phyloP scores from a whole-genome alignment of 2,329 filamentous ascomycete genomes.

The Xylariales sp. region DNA sequence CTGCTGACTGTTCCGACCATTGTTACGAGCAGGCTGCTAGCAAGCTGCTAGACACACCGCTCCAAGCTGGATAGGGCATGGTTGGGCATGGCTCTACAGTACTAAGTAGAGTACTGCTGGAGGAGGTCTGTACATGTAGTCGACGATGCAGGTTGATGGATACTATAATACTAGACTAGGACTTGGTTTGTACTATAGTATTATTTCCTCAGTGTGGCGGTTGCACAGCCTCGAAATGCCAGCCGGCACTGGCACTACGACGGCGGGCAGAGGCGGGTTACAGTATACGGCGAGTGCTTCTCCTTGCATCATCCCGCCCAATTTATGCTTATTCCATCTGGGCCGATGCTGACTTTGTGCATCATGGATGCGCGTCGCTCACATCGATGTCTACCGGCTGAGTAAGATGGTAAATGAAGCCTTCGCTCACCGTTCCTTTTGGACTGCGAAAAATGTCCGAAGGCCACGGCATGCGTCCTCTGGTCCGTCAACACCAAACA shows the following conservation, averaged over 20 bases:
- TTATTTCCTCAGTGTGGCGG: slow-evolving; percentile 8
- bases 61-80: slow-evolving; percentile 3
- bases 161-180: not conserved
- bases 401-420: slow-evolving; percentile 23
- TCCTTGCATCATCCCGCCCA: slow-evolving; percentile 1
- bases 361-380: not conserved
- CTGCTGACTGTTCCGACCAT: slow-evolving; percentile 36
- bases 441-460: slow-evolving; percentile 1
- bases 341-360: not conserved
- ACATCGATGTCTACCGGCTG: slow-evolving; percentile 14
- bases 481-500: not conserved
- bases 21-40: not conserved
- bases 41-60: slow-evolving; percentile 25
- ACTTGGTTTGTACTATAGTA: too few relatives aligned
- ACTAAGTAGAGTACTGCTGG: too few relatives aligned
- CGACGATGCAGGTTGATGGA: slow-evolving; percentile 15
- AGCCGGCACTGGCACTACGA: slow-evolving; percentile 16
- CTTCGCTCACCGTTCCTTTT: slow-evolving; percentile 26
- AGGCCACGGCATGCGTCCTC: not conserved
- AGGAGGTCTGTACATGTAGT: slow-evolving; percentile 9
- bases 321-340: slow-evolving; percentile 22
- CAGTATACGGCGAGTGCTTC: not conserved
- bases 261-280: too few relatives aligned
- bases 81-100: too few relatives aligned
- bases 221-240: slow-evolving; percentile 37